Base-by-base conservation (phyloP, 169 alveolate genomes). In the Nephromyces sp. region DNA sequence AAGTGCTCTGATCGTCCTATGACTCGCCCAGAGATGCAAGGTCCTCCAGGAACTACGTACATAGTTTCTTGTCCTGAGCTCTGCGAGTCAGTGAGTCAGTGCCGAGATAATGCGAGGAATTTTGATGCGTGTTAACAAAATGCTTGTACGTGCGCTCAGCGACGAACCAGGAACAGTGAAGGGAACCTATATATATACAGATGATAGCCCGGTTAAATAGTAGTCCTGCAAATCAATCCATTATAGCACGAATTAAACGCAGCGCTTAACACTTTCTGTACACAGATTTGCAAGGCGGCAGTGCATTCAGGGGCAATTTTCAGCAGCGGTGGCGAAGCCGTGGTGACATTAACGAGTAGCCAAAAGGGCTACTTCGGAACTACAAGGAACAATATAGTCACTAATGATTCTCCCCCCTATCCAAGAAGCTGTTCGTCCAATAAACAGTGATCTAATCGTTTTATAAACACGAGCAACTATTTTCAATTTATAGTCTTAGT, bases 141-240 rank as follows among this genome's bases (percentile, higher is more conserved):
- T 15, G 29, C n/a, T n/a, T 5, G n/a, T 2, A n/a, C n/a, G n/a
- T 5, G 66, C 34, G n/a, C 28, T 3, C 22, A 51, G 67, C 1
- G 67, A 51, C 28, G 43, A 30, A 1, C 64, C 43, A 0, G 82
- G 74, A 6, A 57, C 77, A 0, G 51, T 92, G 5, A 89, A 89
- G 68, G 96, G 96, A 52, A 88, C 92, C 5, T 87, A 77, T 74
- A 75, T 90, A 28, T 92, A 92, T 78, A 87, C 95, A 1, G 91
- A 78, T 22, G 94, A 87, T 71, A 89, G 94, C 6, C 82, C 92
- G 8, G 84, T 74, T 62, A 22, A 72, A 57, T 32, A n/a, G 24
- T n/a, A 6, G 6, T 33, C 52, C 5, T 1, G 63, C 72, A 27
- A 29, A 64, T 66, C 5, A 61, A 66, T 1, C 70, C 3, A 25